Base-by-base conservation (phyloP, 2,329 filamentous ascomycete species). In the Aspergillus oerlinghausenensis region DNA sequence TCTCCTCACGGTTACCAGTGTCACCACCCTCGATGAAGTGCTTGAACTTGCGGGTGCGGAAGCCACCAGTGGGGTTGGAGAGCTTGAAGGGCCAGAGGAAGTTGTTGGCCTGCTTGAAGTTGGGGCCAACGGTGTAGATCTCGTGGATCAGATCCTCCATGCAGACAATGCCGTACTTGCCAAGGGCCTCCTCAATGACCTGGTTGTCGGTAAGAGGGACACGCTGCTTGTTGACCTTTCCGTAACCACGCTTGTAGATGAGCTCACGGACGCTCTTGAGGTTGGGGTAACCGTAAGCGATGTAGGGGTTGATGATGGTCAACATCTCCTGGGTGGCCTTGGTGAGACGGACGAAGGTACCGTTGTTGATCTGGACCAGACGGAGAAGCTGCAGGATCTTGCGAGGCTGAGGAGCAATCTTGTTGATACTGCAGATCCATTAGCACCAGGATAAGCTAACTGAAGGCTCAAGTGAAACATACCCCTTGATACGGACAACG, bases 31-130 rank as follows among this genome's bases (percentile, higher is more conserved):
- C 90, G 64, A 97, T 90, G 83, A 90, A 97, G 84, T 97, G 92
- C 85, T 92, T 94, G 88, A 97, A 97, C 85, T 97, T 99, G 82
- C 94, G 86, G 72, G 89, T 80, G 71, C 89, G 88, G 91, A 97
- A 99, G 66, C 94, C 93, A 78, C 94, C 94, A 70, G 82, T 97
- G 76, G 94, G 94, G 87, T 96, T 97, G 86, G 87, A 92, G 69
- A 99, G 89, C 89, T 99, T 97, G 88, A 99, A 99, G 76, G 94
- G 94, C 94, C 94, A 99, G 69, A 97, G 83, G 88, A 97, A 97
- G 89, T 97, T 99, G 83, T 88, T 86, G 73, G 90, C 92, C 84
- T 97, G 92, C 88, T 97, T 97, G 89, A 94, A 95, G 88, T 97
- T 97, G 84, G 93, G 93, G 77, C 94, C 93, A 68, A 97, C 94